These are phyloP conservation scores for Iris macrosiphon DNA, from an alignment of 106 monocot genomes.

Conservation along the genomic window DNA sequence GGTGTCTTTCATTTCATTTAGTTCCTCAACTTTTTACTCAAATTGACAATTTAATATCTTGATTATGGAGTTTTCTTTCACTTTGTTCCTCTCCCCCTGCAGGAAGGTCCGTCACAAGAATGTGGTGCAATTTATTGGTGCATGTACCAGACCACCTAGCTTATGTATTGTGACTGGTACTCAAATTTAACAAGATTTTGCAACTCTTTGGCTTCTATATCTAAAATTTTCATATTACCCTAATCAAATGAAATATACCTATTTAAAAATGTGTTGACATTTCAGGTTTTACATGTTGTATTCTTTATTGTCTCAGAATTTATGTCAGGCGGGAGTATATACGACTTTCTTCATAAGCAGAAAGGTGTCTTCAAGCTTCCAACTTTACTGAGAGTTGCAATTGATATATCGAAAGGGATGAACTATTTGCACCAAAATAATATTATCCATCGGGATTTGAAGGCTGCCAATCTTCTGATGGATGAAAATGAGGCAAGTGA, in stretches of 20 bases:
- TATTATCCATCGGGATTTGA: conserved; percentile 91
- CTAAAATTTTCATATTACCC: background rate
- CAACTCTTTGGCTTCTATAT: background rate
- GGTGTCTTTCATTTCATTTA: too few species aligned
- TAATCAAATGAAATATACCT: background rate
- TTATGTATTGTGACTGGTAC: conserved; percentile 95
- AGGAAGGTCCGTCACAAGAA: conserved; percentile 98
- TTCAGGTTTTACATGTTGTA: background rate
- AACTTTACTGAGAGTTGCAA: conserved; percentile 63
- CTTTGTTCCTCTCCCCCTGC: too few species aligned
- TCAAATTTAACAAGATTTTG: conserved; percentile 1
- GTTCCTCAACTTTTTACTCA: too few species aligned
- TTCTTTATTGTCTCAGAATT: conserved; percentile 48
- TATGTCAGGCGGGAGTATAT: conserved; percentile 89
- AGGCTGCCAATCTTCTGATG: conserved; percentile 94
- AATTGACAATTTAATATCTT: too few species aligned
- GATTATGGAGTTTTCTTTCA: too few species aligned
- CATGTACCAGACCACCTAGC: conserved; percentile 75
- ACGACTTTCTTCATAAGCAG: conserved; percentile 90
- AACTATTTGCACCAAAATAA: conserved; percentile 92
- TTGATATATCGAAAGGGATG: conserved; percentile 97
- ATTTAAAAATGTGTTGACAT: conserved; percentile 1
- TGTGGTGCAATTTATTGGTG: conserved; percentile 97
- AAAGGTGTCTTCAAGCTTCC: conserved; percentile 76
- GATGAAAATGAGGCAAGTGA: conserved; percentile 85